Base-by-base conservation (phyloP, 2,329 filamentous ascomycete genomes). In the Penicillium aurantiogriseum region DNA sequence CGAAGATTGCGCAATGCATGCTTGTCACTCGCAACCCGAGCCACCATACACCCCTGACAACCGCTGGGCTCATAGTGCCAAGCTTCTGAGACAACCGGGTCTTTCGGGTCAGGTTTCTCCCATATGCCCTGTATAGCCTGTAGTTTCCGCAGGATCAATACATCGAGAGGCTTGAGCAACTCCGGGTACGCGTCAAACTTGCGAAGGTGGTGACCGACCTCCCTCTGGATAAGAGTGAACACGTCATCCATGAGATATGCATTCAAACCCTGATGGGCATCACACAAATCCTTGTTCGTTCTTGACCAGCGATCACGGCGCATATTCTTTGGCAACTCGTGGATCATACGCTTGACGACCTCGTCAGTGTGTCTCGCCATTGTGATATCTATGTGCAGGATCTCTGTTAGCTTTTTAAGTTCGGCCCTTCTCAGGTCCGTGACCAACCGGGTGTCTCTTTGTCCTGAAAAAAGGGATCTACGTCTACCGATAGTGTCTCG, bases 11-110 rank as follows among this genome's bases (percentile, higher is more conserved):
- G 65, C 17, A 77, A 36, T 2, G 58, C 58, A 2, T 60, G 40
- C 4, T 66, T 63, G 47, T 73, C 58, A 0, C 57, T 50, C 2
- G 67, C 65, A 13, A 78, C 62, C 0, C 71, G 65, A 7, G 69
- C 63, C 10, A 78, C 42, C 48, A 77, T 75, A 45, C 76, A 78
- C 0, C 71, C 76, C 29, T 72, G 61, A 56, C 76, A 78, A 9
- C 58, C 49, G 47, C 74, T 71, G 21, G 51, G 56, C 58, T 77
- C 73, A 42, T 69, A 71, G 8, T 31, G 13, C 65, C 62, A 55
- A 47, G 54, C 33, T 33, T 58, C 17, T 49, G 61, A 7, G 29
- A 36, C 11, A 35, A 43, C 36, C 8, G 53, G 25, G 31, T 31
- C 13, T 15, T 56, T 45, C 35, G 44, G 38, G 9, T 50, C 13